phyloP scores from a whole-genome alignment of 176 grass and related monocot genomes.

The Eragrostis nindensis region DNA sequence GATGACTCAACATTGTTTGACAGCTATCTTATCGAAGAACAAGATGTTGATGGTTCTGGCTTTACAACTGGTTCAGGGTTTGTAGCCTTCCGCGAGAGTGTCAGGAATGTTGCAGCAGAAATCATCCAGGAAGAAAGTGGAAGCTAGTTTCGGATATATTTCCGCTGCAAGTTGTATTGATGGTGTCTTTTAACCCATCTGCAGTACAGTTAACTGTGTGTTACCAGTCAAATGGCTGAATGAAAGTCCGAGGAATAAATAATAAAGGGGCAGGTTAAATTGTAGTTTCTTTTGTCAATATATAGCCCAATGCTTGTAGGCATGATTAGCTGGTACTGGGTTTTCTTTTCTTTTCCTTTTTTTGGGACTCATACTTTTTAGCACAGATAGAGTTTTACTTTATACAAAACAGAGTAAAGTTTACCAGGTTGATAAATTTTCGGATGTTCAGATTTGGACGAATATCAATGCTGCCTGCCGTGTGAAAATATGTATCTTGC shows the following conservation, averaged over 20 bases:
- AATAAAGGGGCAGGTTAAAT: slow-evolving; percentile 10
- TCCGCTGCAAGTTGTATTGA: neutral
- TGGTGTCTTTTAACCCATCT: neutral
- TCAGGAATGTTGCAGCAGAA: slow-evolving; percentile 58
- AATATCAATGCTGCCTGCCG: neutral
- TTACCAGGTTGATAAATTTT: neutral
- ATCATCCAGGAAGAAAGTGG: slow-evolving; percentile 76
- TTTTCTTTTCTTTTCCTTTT: neutral
- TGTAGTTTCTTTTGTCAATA: no score
- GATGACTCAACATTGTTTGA: slow-evolving; percentile 77
- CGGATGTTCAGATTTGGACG: neutral
- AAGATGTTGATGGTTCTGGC: slow-evolving; percentile 72
- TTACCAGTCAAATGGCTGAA: neutral
- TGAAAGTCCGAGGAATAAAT: slow-evolving; percentile 13
- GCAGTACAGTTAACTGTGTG: slow-evolving; percentile 2
- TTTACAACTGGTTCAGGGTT: slow-evolving; percentile 65
- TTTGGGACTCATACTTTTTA: neutral
- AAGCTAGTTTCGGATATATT: slow-evolving; percentile 24
- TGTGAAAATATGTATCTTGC: neutral
- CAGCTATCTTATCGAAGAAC: slow-evolving; percentile 90
- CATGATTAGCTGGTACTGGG: neutral
- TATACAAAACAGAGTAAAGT: neutral
- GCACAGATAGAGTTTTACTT: neutral
- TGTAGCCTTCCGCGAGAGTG: slow-evolving; percentile 77
- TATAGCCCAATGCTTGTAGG: slow-evolving; percentile 9